Percentiles rank a stretch among this genome's conserved stretches.
These are phyloP conservation scores for Neurospora sp. DNA, from an alignment of 2,329 filamentous ascomycete genomes.

Conservation along the genomic window DNA sequence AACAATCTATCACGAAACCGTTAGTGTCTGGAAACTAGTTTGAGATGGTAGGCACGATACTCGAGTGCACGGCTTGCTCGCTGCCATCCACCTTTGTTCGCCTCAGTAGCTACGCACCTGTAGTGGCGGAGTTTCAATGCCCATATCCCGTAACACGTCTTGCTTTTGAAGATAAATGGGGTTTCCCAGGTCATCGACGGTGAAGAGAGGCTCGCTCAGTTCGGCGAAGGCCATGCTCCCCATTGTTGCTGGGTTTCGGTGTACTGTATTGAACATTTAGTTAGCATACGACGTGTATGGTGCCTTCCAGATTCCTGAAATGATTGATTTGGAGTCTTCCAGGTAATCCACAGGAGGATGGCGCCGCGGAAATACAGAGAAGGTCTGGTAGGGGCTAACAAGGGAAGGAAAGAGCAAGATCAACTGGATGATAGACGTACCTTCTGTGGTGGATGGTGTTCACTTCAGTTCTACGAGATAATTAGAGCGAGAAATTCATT, in stretches of 20 bases:
- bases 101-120: constrained; percentile 5
- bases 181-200: constrained; percentile 6
- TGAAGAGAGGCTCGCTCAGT: background rate
- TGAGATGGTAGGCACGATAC: background rate
- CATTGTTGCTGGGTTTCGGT: background rate
- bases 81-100: no score
- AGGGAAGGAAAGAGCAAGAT: background rate
- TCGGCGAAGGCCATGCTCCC: background rate
- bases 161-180: constrained; percentile 11
- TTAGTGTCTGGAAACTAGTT: background rate
- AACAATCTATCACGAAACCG: constrained; percentile 50
- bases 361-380: background rate
- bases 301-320: background rate
- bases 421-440: background rate
- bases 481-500: background rate
- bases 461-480: background rate
- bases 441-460: background rate
- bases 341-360: background rate
- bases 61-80: no score
- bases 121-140: constrained; percentile 6
- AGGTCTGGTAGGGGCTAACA: background rate
- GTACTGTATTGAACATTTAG: background rate
- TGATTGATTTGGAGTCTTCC: background rate
- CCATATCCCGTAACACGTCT: constrained; percentile 9
- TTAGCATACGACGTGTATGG: background rate